Evolutionary conservation across 495 filamentous ascomycete species (phyloP).

Genomic region (Penicillium diatomitis): DNA sequence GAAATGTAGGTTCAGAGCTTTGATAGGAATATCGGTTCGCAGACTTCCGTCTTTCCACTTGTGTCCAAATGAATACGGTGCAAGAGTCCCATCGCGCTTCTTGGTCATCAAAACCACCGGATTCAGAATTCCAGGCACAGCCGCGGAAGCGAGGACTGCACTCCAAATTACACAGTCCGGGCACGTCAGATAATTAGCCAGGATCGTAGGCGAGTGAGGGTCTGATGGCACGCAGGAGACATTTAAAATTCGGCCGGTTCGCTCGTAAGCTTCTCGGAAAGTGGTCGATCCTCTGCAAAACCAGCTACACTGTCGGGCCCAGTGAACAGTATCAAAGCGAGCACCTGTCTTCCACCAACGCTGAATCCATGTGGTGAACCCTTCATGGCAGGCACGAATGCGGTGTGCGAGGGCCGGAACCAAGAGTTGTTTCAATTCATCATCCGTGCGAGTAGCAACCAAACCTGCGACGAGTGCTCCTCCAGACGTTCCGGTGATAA

Average conservation of each 20-base stretch:
- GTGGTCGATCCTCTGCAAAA: conserved; percentile 84
- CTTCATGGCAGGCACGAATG: conserved; percentile 79
- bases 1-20: conserved; percentile 88
- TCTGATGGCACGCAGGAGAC: conserved; percentile 96
- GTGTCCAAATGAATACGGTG: conserved; percentile 85
- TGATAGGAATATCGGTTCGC: conserved; percentile 91
- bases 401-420: conserved; percentile 75
- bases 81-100: conserved; percentile 59
- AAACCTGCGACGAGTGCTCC: conserved; percentile 87
- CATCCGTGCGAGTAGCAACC: conserved; percentile 81
- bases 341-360: conserved; percentile 92
- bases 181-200: conserved; percentile 87
- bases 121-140: conserved; percentile 91
- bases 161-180: conserved; percentile 99
- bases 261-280: conserved; percentile 88
- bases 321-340: conserved; percentile 85
- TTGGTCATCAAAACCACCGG: conserved; percentile 98
- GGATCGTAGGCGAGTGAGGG: conserved; percentile 83
- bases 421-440: conserved; percentile 75
- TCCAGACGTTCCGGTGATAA: conserved; percentile 92
- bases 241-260: conserved; percentile 89
- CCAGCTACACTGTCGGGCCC: conserved; percentile 82
- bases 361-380: conserved; percentile 60
- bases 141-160: conserved; percentile 88
- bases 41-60: conserved; percentile 98